These are phyloP conservation scores for Rhypophila decipiens DNA, from an alignment of 495 filamentous ascomycete species.

Conservation along the genomic window DNA sequence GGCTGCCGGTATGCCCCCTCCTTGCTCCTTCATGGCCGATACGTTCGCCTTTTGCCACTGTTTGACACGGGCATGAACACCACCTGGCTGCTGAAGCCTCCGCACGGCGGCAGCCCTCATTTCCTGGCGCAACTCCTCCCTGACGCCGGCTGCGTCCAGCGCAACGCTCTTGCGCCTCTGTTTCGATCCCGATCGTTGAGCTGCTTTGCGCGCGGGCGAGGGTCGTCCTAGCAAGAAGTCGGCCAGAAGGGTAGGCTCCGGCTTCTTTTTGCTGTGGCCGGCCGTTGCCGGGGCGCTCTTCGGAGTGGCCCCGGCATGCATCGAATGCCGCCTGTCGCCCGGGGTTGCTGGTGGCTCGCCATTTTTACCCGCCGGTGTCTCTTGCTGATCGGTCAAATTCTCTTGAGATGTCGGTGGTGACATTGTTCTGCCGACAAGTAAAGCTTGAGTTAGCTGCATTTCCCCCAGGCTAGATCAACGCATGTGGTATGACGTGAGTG, in stretches of 20 bases:
- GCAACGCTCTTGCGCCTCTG: slow-evolving; percentile 37
- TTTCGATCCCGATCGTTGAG: slow-evolving; percentile 30
- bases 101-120: slow-evolving; percentile 43
- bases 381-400: slow-evolving; percentile 14
- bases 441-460: slow-evolving; percentile 9
- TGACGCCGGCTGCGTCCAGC: slow-evolving; percentile 31
- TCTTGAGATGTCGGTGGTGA: slow-evolving; percentile 22
- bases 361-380: slow-evolving; percentile 16
- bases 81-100: slow-evolving; percentile 41
- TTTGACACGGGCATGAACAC: slow-evolving; percentile 62
- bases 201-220: slow-evolving; percentile 36
- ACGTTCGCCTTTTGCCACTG: slow-evolving; percentile 70
- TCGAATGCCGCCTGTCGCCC: slow-evolving; percentile 16
- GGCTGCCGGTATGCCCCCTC: slow-evolving; percentile 27
- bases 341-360: slow-evolving; percentile 20
- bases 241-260: slow-evolving; percentile 40
- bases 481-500: not conserved
- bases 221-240: slow-evolving; percentile 51
- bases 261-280: slow-evolving; percentile 26
- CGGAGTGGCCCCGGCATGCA: slow-evolving; percentile 22
- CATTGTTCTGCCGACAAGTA: slow-evolving; percentile 18
- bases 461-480: not conserved
- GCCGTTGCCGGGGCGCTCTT: slow-evolving; percentile 35
- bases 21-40: slow-evolving; percentile 39
- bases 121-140: slow-evolving; percentile 37